These are phyloP conservation scores for Tulasnella calospora DNA, from an alignment of 768 basidiomycete species.

Conservation along the genomic window DNA sequence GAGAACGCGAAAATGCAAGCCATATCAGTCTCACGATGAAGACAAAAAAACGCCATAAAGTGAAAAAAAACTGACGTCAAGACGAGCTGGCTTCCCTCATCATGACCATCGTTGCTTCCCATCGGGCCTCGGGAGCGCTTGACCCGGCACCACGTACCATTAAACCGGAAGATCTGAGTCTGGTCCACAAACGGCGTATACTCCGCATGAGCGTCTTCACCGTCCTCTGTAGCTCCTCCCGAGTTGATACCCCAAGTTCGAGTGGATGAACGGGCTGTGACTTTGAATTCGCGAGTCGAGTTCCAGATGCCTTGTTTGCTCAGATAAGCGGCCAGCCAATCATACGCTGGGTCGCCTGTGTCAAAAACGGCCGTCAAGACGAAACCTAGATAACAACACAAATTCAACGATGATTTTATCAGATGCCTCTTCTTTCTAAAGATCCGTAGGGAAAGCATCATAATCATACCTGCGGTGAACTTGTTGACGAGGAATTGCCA, in stretches of 20 bases:
- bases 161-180: constrained; percentile 18
- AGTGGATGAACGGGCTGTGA: constrained; percentile 41
- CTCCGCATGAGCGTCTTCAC: neutral
- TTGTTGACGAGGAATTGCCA: constrained; percentile 23
- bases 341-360: constrained; percentile 48
- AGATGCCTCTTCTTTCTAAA: neutral
- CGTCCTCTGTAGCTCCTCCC: constrained; percentile 11
- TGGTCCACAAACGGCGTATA: constrained; percentile 17
- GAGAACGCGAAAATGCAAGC: neutral
- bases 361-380: constrained; percentile 45
- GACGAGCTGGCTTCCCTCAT: constrained; percentile 25
- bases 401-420: neutral
- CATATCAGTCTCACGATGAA: neutral
- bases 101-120: constrained; percentile 4
- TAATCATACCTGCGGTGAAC: constrained; percentile 14
- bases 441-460: neutral
- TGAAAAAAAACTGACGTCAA: constrained; percentile 12
- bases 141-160: constrained; percentile 23
- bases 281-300: constrained; percentile 41
- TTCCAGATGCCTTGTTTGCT: constrained; percentile 46
- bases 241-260: constrained; percentile 42
- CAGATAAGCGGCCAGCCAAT: constrained; percentile 47
- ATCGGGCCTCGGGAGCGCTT: constrained; percentile 33
- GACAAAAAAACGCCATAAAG: neutral
- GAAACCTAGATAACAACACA: constrained; percentile 37